Conservation (phyloP, 805 yeast genomes). For the Lachancea kluyveri region DNA sequence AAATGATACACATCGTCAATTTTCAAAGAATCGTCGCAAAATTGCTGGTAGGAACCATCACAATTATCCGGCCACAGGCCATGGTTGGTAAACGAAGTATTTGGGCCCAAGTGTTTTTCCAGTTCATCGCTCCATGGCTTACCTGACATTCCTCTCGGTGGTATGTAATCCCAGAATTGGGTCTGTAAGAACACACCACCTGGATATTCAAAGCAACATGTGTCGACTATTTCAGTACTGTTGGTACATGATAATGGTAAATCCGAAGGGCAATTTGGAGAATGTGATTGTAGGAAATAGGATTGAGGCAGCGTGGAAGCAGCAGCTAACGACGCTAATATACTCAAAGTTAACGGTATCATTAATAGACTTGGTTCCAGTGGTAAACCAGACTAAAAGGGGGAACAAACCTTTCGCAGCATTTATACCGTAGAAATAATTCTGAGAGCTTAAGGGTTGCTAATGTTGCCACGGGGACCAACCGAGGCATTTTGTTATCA, state of each 20-base stretch:
- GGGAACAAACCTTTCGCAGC: too few species aligned
- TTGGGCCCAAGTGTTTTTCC: slow-evolving; percentile 47
- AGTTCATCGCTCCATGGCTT: slow-evolving; percentile 16
- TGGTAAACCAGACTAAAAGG: too few species aligned
- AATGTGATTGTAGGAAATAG: background rate
- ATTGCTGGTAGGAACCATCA: slow-evolving; percentile 74
- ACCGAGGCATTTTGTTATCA: too few species aligned
- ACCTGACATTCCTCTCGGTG: slow-evolving; percentile 35
- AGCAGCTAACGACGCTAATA: too few species aligned
- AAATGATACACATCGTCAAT: slow-evolving; percentile 45
- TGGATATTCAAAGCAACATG: slow-evolving; percentile 82
- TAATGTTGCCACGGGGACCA: too few species aligned
- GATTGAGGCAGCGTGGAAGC: too few species aligned
- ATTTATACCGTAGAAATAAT: too few species aligned
- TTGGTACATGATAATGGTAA: slow-evolving; percentile 59
- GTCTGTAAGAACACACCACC: slow-evolving; percentile 81
- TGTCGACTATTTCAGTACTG: slow-evolving; percentile 44
- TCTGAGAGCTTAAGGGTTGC: too few species aligned
- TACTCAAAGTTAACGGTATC: too few species aligned
- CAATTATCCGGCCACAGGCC: slow-evolving; percentile 91
- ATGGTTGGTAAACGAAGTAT: slow-evolving; percentile 69
- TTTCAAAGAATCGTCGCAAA: slow-evolving; percentile 58
- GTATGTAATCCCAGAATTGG: slow-evolving; percentile 88
- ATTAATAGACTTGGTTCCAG: too few species aligned
- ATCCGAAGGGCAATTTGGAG: slow-evolving; percentile 44